Evolutionary conservation across 2,329 filamentous ascomycete genomes (phyloP).

Genomic region (Colletotrichum karsti): DNA sequence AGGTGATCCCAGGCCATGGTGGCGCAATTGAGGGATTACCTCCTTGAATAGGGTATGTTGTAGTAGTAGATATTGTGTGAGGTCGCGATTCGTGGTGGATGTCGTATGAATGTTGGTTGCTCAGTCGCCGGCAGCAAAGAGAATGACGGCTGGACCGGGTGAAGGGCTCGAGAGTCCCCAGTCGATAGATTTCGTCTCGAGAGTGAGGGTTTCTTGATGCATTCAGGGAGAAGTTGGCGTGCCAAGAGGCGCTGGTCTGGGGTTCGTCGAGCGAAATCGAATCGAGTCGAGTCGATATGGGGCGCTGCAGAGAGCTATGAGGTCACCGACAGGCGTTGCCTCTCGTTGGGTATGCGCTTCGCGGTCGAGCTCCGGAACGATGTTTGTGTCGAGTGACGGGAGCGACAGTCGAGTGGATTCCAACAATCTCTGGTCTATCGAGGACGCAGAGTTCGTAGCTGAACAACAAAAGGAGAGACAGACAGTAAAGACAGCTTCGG

Average conservation of each 20-base stretch:
- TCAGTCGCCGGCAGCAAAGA: slow-evolving; percentile 24
- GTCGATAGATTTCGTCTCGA: slow-evolving; percentile 34
- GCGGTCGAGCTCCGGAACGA: background rate
- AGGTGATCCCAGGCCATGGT: slow-evolving; percentile 83
- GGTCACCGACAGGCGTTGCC: slow-evolving; percentile 8
- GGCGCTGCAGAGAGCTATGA: slow-evolving; percentile 1
- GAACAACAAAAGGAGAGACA: slow-evolving; percentile 11
- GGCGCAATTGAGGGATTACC: slow-evolving; percentile 18
- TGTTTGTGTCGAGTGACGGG: background rate
- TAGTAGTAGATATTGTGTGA: background rate
- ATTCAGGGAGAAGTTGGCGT: slow-evolving; percentile 36
- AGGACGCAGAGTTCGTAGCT: background rate
- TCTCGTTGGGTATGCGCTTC: background rate
- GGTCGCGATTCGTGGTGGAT: background rate
- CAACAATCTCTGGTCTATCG: background rate
- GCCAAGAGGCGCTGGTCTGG: slow-evolving; percentile 14
- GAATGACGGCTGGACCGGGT: slow-evolving; percentile 29
- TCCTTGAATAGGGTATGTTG: background rate
- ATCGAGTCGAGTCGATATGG: background rate
- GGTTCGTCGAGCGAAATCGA: background rate
- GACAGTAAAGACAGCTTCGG: slow-evolving; percentile 16
- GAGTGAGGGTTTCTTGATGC: slow-evolving; percentile 37
- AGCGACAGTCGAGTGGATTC: background rate
- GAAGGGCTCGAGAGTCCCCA: slow-evolving; percentile 33
- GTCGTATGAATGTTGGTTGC: slow-evolving; percentile 7